Conservation (phyloP, 805 yeast genomes). For the Saccharomycopsis amapae region DNA sequence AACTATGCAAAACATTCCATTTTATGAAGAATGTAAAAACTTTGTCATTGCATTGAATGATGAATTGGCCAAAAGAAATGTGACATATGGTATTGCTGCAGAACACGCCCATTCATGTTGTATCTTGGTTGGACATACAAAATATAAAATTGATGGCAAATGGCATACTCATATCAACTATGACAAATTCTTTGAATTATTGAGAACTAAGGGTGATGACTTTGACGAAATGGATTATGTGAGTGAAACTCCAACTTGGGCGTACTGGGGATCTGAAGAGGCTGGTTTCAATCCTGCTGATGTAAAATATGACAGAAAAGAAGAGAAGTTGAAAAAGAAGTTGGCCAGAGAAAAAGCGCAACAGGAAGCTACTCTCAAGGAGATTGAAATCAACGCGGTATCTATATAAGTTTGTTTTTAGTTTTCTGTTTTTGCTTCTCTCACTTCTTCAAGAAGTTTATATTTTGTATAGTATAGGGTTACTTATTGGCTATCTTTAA, state of each 20-base stretch:
- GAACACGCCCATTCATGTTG: slow-evolving; percentile 96
- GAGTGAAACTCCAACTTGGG: slow-evolving; percentile 83
- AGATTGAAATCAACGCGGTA: too few species aligned
- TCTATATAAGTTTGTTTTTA: too few species aligned
- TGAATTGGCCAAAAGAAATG: slow-evolving; percentile 59
- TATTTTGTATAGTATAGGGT: too few species aligned
- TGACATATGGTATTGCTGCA: slow-evolving; percentile 78
- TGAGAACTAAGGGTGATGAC: slow-evolving; percentile 50
- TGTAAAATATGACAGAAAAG: slow-evolving; percentile 57
- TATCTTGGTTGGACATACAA: slow-evolving; percentile 69
- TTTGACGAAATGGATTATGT: slow-evolving; percentile 79
- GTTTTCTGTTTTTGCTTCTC: too few species aligned
- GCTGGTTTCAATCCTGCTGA: slow-evolving; percentile 92
- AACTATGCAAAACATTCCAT: slow-evolving; percentile 94
- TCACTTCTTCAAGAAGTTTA: too few species aligned
- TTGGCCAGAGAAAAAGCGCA: slow-evolving; percentile 10
- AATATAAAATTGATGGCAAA: slow-evolving; percentile 59
- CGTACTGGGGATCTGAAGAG: slow-evolving; percentile 74
- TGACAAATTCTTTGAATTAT: slow-evolving; percentile 61
- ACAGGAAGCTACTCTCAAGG: too few species aligned
- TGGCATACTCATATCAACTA: slow-evolving; percentile 93
- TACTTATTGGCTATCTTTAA: too few species aligned
- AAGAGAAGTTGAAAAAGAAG: slow-evolving; percentile 44
- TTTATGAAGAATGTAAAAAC: slow-evolving; percentile 77
- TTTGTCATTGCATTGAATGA: slow-evolving; percentile 61